A percentile compares a stretch with the other conserved stretches of the same genome.
These are phyloP conservation scores for Terfezia boudieri DNA, from an alignment of 495 filamentous ascomycete genomes.

Conservation along the genomic window DNA sequence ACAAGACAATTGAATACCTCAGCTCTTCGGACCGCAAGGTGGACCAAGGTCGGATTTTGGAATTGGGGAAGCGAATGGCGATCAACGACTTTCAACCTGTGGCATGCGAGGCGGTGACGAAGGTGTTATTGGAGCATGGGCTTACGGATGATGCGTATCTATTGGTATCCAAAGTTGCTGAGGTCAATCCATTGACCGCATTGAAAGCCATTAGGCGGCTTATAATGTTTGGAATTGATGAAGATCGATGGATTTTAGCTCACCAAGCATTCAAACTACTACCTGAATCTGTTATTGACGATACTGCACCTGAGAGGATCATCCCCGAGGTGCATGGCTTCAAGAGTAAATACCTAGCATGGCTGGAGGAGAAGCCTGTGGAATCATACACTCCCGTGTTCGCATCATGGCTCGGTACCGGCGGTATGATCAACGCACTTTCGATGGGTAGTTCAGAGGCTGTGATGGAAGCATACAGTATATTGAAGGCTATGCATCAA, in stretches of 20 bases:
- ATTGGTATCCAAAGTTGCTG: not conserved
- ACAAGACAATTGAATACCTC: slow-evolving; percentile 7
- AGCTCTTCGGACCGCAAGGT: slow-evolving; percentile 4
- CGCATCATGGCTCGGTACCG: not conserved
- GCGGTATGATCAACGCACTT: not conserved
- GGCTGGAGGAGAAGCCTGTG: not conserved
- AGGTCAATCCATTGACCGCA: not conserved
- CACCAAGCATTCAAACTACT: not conserved
- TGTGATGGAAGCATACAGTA: not conserved
- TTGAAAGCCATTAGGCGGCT: not conserved
- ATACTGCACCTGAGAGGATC: slow-evolving; percentile 1
- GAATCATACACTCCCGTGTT: not conserved
- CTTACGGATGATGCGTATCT: not conserved
- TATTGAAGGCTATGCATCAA: not conserved
- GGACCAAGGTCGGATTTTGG: slow-evolving; percentile 10
- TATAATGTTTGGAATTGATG: not conserved
- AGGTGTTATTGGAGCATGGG: not conserved
- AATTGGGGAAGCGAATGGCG: not conserved
- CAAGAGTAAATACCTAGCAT: slow-evolving; percentile 4
- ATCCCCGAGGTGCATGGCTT: slow-evolving; percentile 4
- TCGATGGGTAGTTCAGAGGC: not conserved
- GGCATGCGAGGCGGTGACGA: not conserved
- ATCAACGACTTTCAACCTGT: not conserved
- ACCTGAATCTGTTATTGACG: not conserved
- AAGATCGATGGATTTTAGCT: not conserved